Conservation (phyloP, 495 filamentous ascomycete species). For the Beverwykella pulmonaria region DNA sequence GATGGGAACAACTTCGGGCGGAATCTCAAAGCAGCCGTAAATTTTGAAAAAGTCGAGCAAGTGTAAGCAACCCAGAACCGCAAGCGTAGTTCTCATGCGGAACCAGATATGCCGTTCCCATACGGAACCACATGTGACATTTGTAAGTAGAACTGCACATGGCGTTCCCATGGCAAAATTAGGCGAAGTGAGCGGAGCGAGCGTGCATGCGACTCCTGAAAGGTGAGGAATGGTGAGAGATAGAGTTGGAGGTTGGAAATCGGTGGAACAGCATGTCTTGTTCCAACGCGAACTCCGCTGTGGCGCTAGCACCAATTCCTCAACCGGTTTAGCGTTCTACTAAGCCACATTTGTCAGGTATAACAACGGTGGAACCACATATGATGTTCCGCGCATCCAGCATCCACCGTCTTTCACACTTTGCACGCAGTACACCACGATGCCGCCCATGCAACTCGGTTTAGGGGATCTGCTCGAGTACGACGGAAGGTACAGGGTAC, state of each 20-base stretch:
- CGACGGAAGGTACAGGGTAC: conserved; percentile 38
- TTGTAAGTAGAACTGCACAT: neutral
- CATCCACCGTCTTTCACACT: neutral
- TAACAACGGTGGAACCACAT: too few species aligned
- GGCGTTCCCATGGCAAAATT: neutral
- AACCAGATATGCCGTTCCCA: too few species aligned
- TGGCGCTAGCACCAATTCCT: too few species aligned
- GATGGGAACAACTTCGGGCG: neutral
- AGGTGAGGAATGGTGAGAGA: neutral
- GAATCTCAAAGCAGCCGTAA: neutral
- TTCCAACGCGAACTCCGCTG: too few species aligned
- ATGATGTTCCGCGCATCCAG: too few species aligned
- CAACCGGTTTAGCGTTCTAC: too few species aligned
- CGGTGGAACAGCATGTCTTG: too few species aligned
- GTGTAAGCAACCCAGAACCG: too few species aligned
- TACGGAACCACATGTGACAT: neutral
- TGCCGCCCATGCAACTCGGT: conserved; percentile 26
- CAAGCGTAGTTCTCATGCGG: too few species aligned
- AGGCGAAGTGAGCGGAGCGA: neutral
- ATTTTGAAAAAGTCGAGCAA: too few species aligned
- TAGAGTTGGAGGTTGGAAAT: too few species aligned
- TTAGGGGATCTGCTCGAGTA: conserved; percentile 41
- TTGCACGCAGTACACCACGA: neutral
- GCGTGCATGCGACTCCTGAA: neutral
- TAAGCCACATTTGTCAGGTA: too few species aligned